Evolutionary conservation across 1,284 basidiomycete species (phyloP).

Genomic region (Anthracocystis panici-leucophaei): DNA sequence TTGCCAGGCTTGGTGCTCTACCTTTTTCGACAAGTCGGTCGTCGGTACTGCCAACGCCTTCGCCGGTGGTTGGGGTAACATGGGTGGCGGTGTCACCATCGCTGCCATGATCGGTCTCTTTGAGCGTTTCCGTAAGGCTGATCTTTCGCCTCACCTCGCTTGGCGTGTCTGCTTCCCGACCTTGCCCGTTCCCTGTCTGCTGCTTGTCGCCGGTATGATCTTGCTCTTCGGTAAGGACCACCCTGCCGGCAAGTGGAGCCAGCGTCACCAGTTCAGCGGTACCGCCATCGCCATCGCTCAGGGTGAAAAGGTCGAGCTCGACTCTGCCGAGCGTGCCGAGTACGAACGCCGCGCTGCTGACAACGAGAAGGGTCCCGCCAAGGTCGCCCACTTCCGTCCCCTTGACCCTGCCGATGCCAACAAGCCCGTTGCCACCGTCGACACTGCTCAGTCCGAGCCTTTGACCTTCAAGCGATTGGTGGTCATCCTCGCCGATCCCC

Average conservation of each 20-base stretch:
- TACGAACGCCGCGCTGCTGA: conserved; percentile 46
- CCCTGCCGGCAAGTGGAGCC: conserved; percentile 75
- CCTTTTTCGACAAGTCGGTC: conserved; percentile 76
- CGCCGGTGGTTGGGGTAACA: conserved; percentile 72
- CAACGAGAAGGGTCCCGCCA: conserved; percentile 56
- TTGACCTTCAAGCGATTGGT: conserved; percentile 71
- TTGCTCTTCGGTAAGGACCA: conserved; percentile 76
- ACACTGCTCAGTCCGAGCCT: conserved; percentile 74
- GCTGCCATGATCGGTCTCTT: conserved; percentile 76
- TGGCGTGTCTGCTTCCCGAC: conserved; percentile 76
- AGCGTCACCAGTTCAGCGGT: conserved; percentile 73
- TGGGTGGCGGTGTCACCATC: conserved; percentile 72
- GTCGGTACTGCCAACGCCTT: conserved; percentile 73
- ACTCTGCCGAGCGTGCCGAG: conserved; percentile 65
- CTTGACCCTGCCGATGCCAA: conserved; percentile 49
- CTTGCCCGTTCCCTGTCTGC: conserved; percentile 75
- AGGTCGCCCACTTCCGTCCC: conserved; percentile 59
- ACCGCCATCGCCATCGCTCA: conserved; percentile 68
- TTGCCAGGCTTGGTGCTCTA: conserved; percentile 75
- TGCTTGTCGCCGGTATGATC: conserved; percentile 72
- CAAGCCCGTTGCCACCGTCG: conserved; percentile 59
- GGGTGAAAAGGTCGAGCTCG: conserved; percentile 67
- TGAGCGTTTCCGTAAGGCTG: conserved; percentile 71
- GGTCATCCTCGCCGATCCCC: conserved; percentile 71
- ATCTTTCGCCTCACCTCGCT: conserved; percentile 72